A percentile compares a stretch with the other conserved stretches of the same genome.
Evolutionary conservation across 1,284 basidiomycete genomes (phyloP).

Genomic region (Ceratobasidium papillatum): DNA sequence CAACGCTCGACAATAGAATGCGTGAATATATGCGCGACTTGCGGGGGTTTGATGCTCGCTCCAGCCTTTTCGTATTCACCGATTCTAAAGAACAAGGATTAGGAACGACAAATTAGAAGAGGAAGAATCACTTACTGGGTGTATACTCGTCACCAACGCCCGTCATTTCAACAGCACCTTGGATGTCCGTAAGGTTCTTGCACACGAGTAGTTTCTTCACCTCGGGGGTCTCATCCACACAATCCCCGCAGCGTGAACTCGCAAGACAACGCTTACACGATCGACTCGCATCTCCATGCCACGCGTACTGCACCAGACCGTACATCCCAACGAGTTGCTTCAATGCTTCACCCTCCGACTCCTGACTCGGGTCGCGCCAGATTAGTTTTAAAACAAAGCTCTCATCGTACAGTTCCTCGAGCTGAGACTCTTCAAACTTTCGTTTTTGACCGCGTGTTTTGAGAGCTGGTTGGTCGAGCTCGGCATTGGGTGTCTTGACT

Average conservation of each 20-base stretch:
- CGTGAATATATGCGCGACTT: constrained; percentile 13
- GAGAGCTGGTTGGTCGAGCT: neutral
- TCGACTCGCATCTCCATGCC: constrained; percentile 18
- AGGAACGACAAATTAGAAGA: too few relatives aligned
- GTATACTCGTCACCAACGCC: neutral
- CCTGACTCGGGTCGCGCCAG: constrained; percentile 18
- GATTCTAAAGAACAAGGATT: neutral
- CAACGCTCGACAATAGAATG: constrained; percentile 27
- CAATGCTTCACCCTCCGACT: constrained; percentile 4
- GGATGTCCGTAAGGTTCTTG: neutral
- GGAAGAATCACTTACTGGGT: neutral
- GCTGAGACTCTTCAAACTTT: constrained; percentile 13
- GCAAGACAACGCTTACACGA: neutral
- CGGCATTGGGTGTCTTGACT: neutral
- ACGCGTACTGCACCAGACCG: constrained; percentile 26
- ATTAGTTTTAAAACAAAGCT: constrained; percentile 26
- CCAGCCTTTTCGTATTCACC: neutral
- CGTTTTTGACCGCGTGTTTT: constrained; percentile 12
- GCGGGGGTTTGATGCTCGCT: neutral
- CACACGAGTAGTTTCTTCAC: constrained; percentile 8
- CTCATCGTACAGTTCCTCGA: neutral
- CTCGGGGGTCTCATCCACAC: constrained; percentile 7
- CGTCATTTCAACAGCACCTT: neutral
- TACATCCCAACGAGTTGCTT: constrained; percentile 7
- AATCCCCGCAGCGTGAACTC: neutral